Base-by-base conservation (phyloP, 176 grass and related monocot species). In the Secale cereale region DNA sequence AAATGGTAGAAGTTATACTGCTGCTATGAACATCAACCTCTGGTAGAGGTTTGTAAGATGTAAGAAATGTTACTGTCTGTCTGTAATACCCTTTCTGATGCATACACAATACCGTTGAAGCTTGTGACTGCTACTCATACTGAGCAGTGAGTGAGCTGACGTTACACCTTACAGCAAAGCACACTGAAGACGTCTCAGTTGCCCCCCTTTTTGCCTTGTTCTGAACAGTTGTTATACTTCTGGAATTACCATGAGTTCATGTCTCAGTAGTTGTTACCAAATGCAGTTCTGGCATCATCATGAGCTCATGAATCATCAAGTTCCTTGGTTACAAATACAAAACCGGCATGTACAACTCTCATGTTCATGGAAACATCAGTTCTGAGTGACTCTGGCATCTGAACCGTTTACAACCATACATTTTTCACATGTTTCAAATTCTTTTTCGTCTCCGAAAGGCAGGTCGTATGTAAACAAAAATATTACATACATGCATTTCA, bases 1-100 rank as follows among this genome's bases (percentile, higher is more conserved):
- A 83, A 74, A 86, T 17, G 28, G 35, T 79, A 79, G 72, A 78
- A 20, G 78, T 13, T 76, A 62, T 77, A 40, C 1, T 19, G 2
- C 43, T 78, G 14, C 9, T 41, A 86, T 71, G 57, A 56, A 56
- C 72, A 62, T 59, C 8, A 82, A 23, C 35, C 29, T 43, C 5
- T 46, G 22, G 16, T 36, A 45, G 63, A 62, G 28, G 25, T 4
- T 65, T 67, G 10, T 67, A n/a, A 71, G 66, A 68, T 73, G 30
- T 54, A 65, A 74, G 46, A 76, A 73, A 32, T 1, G 46, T 40
- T 77, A 26, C 72, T 65, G 13, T 17, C 0, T 65, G 8, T 16
- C 16, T 5, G 19, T 57, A 35, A 6, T 32, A 52, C 22, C 22
- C 32, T 28, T 66, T 65, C 8, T 25, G 31, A n/a, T 40, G 14